Evolutionary conservation across 106 monocot species (phyloP), one percentile per base, ranked within the genome.

Genomic region (Triglochin maritima): DNA sequence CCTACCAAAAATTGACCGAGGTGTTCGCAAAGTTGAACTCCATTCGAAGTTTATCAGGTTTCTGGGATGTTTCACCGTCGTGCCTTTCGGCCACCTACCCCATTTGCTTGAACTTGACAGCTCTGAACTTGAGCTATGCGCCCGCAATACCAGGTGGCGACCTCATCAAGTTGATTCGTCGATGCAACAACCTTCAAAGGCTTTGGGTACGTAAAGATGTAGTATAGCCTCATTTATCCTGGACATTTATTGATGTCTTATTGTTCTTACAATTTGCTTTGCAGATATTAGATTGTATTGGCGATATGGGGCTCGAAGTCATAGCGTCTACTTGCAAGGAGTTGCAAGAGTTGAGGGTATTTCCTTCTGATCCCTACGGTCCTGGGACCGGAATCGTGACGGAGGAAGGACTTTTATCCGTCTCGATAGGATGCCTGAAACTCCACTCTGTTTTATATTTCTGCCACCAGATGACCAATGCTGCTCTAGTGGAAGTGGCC

Each of bases 281-380:
- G 47, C 63, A 87, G 87, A 77, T 87, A 56, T 58, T 87, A 54
- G 87, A 87, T 70, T 78, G 64, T 46, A 67, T 87, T 16, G 80
- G 78, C 12, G 83, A 87, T 53, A 70, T 81, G 58, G 87, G 83
- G 2, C 78, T 87, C 17, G 64, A 6, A 7, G 65, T 72, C 12
- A 72, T 87, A 43, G 83, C 80, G 45, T 78, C 83, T 13, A 71
- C 62, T 6, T 87, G 87, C 62, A 78, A 83, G 63, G 72, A 76
- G 4, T 56, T 87, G 46, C 59, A 75, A 62, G 87, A 87, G 63
- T 64, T 87, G n/a, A 74, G 80, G 57, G 83, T 87, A 9, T 87
- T 83, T 53, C 87, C 83, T 7, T 72, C 78, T 17, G 73, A 81
- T 58, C 17, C 72, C 12, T 46, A 4, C 44, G 65, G 49, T 3